Conservation (phyloP, 208 protist genomes). For the Trypanosoma scelopori region DNA sequence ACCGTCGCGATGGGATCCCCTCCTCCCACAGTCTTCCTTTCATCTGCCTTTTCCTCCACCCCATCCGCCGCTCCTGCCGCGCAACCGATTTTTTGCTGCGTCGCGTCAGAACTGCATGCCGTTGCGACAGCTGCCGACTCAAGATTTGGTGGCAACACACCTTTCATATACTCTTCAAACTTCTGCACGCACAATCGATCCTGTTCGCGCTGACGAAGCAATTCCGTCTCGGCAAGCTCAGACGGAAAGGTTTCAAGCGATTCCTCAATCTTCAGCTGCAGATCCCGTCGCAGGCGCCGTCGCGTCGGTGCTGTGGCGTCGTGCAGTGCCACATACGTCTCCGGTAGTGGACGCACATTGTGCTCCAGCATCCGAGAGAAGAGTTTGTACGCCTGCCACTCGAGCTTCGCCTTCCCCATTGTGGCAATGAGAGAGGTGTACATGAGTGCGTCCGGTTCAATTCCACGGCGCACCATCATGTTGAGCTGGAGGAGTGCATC, state of each 20-base stretch:
- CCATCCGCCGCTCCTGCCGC: background rate
- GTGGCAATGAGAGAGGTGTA: constrained; percentile 91
- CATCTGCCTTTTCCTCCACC: background rate
- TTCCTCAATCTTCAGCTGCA: constrained; percentile 85
- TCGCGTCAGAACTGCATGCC: background rate
- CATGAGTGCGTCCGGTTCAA: constrained; percentile 90
- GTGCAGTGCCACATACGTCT: constrained; percentile 88
- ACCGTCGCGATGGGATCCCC: constrained; percentile 48
- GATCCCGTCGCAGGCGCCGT: constrained; percentile 60
- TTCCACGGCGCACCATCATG: constrained; percentile 89
- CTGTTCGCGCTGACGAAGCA: constrained; percentile 58
- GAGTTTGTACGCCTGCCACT: constrained; percentile 94
- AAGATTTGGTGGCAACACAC: constrained; percentile 42
- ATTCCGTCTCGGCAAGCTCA: constrained; percentile 68
- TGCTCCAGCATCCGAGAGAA: constrained; percentile 92
- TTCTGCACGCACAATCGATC: constrained; percentile 72
- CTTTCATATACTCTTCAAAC: constrained; percentile 85
- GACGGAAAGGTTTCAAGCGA: constrained; percentile 68
- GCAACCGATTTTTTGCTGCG: background rate
- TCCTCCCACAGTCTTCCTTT: background rate
- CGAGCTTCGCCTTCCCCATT: constrained; percentile 82
- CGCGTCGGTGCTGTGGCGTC: constrained; percentile 73
- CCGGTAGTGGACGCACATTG: constrained; percentile 78
- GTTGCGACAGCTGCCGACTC: background rate
- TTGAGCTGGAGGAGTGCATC: constrained; percentile 92